Evolutionary conservation across 2,329 filamentous ascomycete species (phyloP).

Genomic region (Mycosphaerelloides madeirae): DNA sequence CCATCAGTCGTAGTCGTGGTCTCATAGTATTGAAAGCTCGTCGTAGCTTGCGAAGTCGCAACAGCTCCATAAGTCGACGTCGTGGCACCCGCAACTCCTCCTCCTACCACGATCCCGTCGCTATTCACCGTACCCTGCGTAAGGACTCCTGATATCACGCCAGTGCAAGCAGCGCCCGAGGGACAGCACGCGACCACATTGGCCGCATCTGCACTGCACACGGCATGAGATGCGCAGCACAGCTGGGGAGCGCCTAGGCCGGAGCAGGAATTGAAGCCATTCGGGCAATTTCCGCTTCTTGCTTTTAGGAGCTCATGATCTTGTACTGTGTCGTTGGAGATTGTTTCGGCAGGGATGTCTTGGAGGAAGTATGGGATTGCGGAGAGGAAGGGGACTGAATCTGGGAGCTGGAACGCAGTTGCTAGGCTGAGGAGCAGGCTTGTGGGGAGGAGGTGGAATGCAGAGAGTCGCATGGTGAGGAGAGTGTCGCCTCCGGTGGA

Average conservation of each 20-base stretch:
- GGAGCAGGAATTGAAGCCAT: conserved; percentile 49
- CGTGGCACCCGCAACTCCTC: conserved; percentile 16
- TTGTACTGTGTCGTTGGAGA: conserved; percentile 14
- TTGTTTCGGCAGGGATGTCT: conserved; percentile 15
- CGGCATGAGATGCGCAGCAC: conserved; percentile 52
- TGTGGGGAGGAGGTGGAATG: conserved; percentile 15
- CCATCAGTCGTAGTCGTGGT: conserved; percentile 21
- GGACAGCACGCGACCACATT: conserved; percentile 61
- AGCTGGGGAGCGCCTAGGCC: conserved; percentile 49
- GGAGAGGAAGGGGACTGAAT: conserved; percentile 28
- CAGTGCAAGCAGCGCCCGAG: conserved; percentile 53
- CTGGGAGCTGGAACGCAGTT: conserved; percentile 24
- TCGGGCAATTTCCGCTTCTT: conserved; percentile 44
- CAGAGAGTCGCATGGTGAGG: conserved; percentile 13
- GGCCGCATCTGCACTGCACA: conserved; percentile 53
- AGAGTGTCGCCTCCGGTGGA: too few species aligned
- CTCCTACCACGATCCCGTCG: conserved; percentile 24
- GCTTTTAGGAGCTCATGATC: conserved; percentile 26
- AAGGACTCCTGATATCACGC: conserved; percentile 41
- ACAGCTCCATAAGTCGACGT: conserved; percentile 14
- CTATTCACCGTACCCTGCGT: conserved; percentile 31
- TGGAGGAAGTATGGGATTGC: conserved; percentile 24
- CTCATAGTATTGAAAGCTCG: conserved; percentile 19
- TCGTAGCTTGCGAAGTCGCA: conserved; percentile 20
- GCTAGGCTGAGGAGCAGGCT: conserved; percentile 12